A percentile compares a stretch with the other conserved stretches of the same genome.
phyloP scores from a whole-genome alignment of 345 rosid species.

The Lumnitzera littorea region DNA sequence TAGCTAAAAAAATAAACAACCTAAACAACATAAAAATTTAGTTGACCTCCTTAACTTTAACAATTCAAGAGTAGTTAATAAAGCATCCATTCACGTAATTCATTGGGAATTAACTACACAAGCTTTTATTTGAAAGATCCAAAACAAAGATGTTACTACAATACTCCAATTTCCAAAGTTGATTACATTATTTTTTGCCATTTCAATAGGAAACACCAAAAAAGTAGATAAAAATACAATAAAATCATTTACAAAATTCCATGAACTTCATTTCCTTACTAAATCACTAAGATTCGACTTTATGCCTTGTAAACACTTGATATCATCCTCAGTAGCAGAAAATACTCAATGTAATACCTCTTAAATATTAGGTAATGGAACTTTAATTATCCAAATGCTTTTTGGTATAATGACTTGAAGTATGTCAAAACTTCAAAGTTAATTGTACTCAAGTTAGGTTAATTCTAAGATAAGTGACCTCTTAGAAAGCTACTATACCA shows the following conservation, averaged over 20 bases:
- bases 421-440: no score
- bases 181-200: conserved; percentile 54
- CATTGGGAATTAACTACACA: conserved; percentile 63
- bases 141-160: conserved; percentile 55
- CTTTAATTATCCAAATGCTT: no score
- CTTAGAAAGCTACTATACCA: no score
- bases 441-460: no score
- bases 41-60: conserved; percentile 14
- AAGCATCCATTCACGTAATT: conserved; percentile 69
- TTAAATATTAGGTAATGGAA: no score
- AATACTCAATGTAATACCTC: background rate
- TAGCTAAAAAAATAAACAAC: no score
- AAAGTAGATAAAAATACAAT: conserved; percentile 47
- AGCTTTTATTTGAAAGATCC: conserved; percentile 58
- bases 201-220: conserved; percentile 89
- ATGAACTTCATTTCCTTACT: conserved; percentile 30
- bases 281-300: conserved; percentile 38
- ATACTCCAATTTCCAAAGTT: conserved; percentile 43
- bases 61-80: conserved; percentile 60
- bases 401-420: no score
- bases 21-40: no score
- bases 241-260: conserved; percentile 54
- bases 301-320: conserved; percentile 57
- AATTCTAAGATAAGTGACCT: no score
- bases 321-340: conserved; percentile 56